Conservation (phyloP, 352 stramenopile species). For the Chrysophaeum taylorii region DNA sequence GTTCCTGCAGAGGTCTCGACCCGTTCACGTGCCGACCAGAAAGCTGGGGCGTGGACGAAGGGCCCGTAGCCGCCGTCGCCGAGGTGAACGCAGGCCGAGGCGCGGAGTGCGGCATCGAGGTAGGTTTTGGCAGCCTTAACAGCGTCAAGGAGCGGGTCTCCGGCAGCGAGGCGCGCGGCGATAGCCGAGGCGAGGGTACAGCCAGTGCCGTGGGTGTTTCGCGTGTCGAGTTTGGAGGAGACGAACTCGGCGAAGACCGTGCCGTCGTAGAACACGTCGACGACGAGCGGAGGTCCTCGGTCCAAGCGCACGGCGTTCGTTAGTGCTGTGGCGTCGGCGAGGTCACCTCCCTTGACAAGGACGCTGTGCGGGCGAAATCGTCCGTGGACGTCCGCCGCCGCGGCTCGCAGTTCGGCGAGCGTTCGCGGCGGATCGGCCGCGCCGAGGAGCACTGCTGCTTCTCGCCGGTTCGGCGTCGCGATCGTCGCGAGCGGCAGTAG, state of each 20-base stretch:
- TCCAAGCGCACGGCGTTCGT: neutral
- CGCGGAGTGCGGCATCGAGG: conserved; percentile 19
- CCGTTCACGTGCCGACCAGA: too few relatives aligned
- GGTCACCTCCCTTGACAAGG: conserved; percentile 54
- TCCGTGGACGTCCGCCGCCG: conserved; percentile 35
- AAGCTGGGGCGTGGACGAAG: too few relatives aligned
- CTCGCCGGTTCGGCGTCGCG: conserved; percentile 56
- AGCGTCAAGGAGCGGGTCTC: conserved; percentile 11
- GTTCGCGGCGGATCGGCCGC: neutral
- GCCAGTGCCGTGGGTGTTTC: conserved; percentile 47
- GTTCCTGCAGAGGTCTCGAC: too few relatives aligned
- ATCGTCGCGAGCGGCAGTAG: conserved; percentile 53
- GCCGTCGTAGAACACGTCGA: conserved; percentile 16
- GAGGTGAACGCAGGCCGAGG: conserved; percentile 15
- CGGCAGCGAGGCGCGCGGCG: conserved; percentile 43
- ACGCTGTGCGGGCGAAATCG: conserved; percentile 41
- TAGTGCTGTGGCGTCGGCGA: conserved; percentile 4
- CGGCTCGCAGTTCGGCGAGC: conserved; percentile 32
- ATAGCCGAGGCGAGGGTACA: conserved; percentile 58
- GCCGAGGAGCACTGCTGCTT: conserved; percentile 44
- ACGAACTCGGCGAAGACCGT: conserved; percentile 29
- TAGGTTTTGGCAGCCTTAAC: conserved; percentile 24
- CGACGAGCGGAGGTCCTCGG: conserved; percentile 11
- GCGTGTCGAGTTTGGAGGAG: conserved; percentile 37
- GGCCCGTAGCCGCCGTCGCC: too few relatives aligned